phyloP scores from a whole-genome alignment of 177 flowering plant species.

The Vitis hybrid region DNA sequence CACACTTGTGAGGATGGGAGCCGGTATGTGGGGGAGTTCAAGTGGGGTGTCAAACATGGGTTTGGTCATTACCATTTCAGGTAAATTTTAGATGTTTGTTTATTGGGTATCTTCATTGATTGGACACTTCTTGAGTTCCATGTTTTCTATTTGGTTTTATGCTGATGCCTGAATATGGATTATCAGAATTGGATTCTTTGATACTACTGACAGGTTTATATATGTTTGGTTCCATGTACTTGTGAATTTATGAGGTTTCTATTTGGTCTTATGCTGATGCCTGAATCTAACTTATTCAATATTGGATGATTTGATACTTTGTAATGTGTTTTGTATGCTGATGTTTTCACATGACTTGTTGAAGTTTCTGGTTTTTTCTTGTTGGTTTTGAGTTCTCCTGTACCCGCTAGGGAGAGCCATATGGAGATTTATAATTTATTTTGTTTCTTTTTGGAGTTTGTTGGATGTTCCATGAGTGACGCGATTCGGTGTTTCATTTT shows the following conservation, averaged over 20 bases:
- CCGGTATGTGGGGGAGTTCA: constrained; percentile 84
- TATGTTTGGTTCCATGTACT: not conserved
- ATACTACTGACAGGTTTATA: not conserved
- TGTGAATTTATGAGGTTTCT: not conserved
- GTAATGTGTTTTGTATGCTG: too few species aligned
- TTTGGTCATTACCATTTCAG: constrained; percentile 85
- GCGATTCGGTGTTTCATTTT: too few species aligned
- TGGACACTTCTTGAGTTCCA: not conserved
- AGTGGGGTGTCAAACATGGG: constrained; percentile 90
- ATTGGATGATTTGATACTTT: too few species aligned
- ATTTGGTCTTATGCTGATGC: too few species aligned
- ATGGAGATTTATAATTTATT: too few species aligned
- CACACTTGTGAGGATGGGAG: constrained; percentile 96
- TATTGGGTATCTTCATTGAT: not conserved
- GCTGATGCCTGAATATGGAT: not conserved
- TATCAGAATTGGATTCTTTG: not conserved
- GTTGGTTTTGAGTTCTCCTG: too few species aligned
- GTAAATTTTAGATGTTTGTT: constrained; percentile 26
- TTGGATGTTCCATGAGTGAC: too few species aligned
- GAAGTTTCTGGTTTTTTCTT: too few species aligned
- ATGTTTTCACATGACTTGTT: too few species aligned
- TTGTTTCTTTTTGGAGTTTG: too few species aligned
- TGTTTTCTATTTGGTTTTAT: not conserved
- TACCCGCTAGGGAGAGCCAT: too few species aligned
- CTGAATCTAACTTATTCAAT: too few species aligned